A percentile compares a stretch with the other conserved stretches of the same genome.
These are phyloP conservation scores for Cairneyella variabilis DNA, from an alignment of 495 filamentous ascomycete genomes.

Conservation along the genomic window DNA sequence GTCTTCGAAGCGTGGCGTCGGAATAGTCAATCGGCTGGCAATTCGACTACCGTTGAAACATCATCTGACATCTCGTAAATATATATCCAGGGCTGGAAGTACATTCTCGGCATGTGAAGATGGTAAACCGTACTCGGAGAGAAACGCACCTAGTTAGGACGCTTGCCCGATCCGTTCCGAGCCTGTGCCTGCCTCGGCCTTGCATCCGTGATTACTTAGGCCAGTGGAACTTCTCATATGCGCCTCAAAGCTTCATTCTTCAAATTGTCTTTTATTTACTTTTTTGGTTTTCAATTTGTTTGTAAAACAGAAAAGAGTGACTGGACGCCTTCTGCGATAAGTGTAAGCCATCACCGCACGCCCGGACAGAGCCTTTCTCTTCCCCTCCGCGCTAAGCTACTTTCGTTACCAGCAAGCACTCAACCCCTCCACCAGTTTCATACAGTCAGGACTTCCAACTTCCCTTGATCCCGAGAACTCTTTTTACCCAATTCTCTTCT, in stretches of 20 bases:
- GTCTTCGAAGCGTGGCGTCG: too few species aligned
- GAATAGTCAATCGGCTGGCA: constrained; percentile 8
- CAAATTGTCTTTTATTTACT: neutral
- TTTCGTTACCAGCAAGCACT: constrained; percentile 8
- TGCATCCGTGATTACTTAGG: neutral
- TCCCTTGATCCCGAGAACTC: constrained; percentile 19
- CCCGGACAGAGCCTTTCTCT: neutral
- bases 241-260: neutral
- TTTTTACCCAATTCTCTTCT: constrained; percentile 13
- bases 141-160: neutral
- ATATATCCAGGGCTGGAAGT: neutral
- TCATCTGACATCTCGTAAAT: constrained; percentile 8
- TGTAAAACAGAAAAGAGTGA: neutral
- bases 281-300: neutral
- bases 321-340: neutral
- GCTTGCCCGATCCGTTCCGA: constrained; percentile 20
- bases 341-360: neutral
- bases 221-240: neutral
- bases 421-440: constrained; percentile 19
- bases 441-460: constrained; percentile 21
- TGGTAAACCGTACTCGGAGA: constrained; percentile 2
- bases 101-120: constrained; percentile 19
- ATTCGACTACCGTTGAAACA: constrained; percentile 8
- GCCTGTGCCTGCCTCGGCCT: constrained; percentile 16
- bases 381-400: constrained; percentile 8